Evolutionary conservation across 805 yeast species (phyloP).

Genomic region (Ogataea thermomethanolica): DNA sequence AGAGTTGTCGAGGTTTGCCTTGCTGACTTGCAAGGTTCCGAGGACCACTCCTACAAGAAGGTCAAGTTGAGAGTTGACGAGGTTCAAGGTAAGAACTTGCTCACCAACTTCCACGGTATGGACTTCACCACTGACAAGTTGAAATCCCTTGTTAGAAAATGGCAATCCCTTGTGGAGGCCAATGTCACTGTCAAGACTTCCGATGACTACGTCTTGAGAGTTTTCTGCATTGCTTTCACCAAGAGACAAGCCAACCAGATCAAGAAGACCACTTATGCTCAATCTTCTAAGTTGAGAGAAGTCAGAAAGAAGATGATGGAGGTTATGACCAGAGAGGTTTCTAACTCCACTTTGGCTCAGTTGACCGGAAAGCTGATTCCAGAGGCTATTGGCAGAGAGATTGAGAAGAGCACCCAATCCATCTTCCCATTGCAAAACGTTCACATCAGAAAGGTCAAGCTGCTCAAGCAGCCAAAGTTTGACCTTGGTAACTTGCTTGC

Average conservation of each 20-base stretch:
- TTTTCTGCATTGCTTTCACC: constrained; percentile 97
- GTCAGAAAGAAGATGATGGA: constrained; percentile 96
- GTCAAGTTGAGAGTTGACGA: constrained; percentile 97
- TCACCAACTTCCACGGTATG: constrained; percentile 99
- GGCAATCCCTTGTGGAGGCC: constrained; percentile 98
- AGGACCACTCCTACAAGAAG: constrained; percentile 98
- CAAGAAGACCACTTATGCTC: constrained; percentile 97
- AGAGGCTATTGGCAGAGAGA: constrained; percentile 98
- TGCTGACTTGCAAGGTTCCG: constrained; percentile 98
- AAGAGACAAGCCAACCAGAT: constrained; percentile 95
- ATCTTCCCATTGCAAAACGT: constrained; percentile 98
- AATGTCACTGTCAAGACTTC: constrained; percentile 97
- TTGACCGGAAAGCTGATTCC: constrained; percentile 96
- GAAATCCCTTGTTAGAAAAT: constrained; percentile 96
- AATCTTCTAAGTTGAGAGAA: constrained; percentile 94
- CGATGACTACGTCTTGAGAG: constrained; percentile 95
- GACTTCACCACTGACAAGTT: constrained; percentile 97
- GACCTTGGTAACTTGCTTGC: constrained; percentile 95
- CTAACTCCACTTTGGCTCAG: constrained; percentile 93
- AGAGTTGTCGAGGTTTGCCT: constrained; percentile 93
- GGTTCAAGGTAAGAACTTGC: constrained; percentile 97
- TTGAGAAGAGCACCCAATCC: constrained; percentile 91
- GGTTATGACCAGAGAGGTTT: constrained; percentile 94
- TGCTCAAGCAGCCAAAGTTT: constrained; percentile 98
- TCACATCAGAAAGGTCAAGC: constrained; percentile 98